Evolutionary conservation across 2,329 filamentous ascomycete species (phyloP).

Genomic region (Diaporthe sp.): DNA sequence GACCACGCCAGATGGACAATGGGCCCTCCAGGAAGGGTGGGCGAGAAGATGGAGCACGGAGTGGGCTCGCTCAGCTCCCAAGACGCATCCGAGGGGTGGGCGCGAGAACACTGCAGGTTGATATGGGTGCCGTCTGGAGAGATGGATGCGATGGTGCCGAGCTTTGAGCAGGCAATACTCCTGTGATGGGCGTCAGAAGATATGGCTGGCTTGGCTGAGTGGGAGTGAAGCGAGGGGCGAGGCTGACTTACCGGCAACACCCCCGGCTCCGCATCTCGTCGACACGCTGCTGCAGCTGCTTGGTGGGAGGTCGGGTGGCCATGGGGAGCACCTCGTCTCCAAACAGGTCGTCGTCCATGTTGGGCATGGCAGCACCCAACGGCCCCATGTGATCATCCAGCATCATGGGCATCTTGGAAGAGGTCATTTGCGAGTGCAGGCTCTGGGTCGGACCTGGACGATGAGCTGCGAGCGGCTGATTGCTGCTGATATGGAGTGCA

Average conservation of each 20-base stretch:
- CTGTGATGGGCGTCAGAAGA: constrained; percentile 59
- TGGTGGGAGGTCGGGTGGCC: constrained; percentile 68
- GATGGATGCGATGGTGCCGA: constrained; percentile 88
- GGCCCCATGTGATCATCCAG: constrained; percentile 69
- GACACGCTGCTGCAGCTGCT: constrained; percentile 79
- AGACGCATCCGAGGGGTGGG: constrained; percentile 75
- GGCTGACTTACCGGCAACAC: constrained; percentile 80
- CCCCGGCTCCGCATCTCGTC: constrained; percentile 83
- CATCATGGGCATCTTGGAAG: constrained; percentile 63
- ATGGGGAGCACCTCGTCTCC: constrained; percentile 51
- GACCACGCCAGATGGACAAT: constrained; percentile 90
- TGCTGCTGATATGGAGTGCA: constrained; percentile 11
- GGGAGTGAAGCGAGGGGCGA: not conserved
- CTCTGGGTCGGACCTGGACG: not conserved
- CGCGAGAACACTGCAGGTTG: constrained; percentile 80
- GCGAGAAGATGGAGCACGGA: constrained; percentile 71
- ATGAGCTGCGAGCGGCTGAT: not conserved
- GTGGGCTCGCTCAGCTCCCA: constrained; percentile 86
- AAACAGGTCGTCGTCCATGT: constrained; percentile 76
- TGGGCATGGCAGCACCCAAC: constrained; percentile 69
- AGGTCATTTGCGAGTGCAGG: constrained; percentile 46
- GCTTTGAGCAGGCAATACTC: constrained; percentile 88
- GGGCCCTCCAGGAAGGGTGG: constrained; percentile 73
- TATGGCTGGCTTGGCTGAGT: constrained; percentile 36
- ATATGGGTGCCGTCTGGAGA: constrained; percentile 78